These are phyloP conservation scores for Leccinum angustisporum DNA, from an alignment of 1,284 basidiomycete species.

Conservation along the genomic window DNA sequence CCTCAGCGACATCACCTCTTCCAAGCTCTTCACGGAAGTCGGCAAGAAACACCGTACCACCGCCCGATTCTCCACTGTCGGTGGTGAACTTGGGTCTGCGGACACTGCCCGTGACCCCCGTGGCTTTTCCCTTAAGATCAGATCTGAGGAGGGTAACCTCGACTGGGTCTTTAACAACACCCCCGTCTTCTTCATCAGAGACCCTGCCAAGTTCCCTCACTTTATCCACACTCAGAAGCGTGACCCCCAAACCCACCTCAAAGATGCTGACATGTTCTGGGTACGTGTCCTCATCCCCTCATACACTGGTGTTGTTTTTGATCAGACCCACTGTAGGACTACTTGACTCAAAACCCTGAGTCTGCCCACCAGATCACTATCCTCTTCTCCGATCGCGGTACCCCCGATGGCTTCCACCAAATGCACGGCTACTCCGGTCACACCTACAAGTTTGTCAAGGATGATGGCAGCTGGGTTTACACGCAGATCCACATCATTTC, in stretches of 20 bases:
- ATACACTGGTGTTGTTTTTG: neutral
- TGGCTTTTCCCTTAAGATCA: conserved; percentile 90
- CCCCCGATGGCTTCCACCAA: conserved; percentile 80
- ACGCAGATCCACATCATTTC: conserved; percentile 78
- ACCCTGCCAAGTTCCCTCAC: conserved; percentile 84
- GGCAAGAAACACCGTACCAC: conserved; percentile 74
- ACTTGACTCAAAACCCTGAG: conserved; percentile 89
- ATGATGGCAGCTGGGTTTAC: conserved; percentile 80
- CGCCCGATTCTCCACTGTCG: conserved; percentile 86
- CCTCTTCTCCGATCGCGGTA: conserved; percentile 89
- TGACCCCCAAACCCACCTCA: conserved; percentile 85
- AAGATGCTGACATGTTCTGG: conserved; percentile 82
- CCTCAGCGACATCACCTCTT: conserved; percentile 77
- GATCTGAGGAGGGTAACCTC: conserved; percentile 86
- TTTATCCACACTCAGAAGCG: conserved; percentile 97
- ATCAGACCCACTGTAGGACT: conserved; percentile 59
- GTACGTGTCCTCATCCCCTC: conserved; percentile 35
- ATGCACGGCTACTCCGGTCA: conserved; percentile 93
- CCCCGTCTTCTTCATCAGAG: conserved; percentile 86
- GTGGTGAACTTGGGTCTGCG: conserved; percentile 83
- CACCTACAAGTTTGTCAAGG: conserved; percentile 88
- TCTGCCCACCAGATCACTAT: conserved; percentile 90
- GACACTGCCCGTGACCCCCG: conserved; percentile 92
- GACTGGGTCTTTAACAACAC: conserved; percentile 95
- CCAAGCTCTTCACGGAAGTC: conserved; percentile 68